Conservation (phyloP, 1,139 yeast genomes). For the Kodamaea anthophila region DNA sequence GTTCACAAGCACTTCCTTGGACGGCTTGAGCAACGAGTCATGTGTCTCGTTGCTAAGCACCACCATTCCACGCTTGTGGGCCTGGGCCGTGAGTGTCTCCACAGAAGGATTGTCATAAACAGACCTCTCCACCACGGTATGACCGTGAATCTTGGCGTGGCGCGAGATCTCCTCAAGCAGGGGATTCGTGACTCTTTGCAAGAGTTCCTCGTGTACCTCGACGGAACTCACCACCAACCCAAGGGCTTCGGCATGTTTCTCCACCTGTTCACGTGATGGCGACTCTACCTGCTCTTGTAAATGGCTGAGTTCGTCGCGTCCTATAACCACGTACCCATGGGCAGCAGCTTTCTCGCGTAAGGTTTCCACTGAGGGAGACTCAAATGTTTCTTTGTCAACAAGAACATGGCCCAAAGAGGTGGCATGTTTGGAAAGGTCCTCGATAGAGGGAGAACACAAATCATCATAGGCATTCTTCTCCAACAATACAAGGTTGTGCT, state of each 20-base stretch:
- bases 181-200: conserved; percentile 13
- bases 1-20: conserved; percentile 6
- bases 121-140: conserved; percentile 13
- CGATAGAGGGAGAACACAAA: too few relatives aligned
- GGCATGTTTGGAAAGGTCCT: too few relatives aligned
- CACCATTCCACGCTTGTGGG: conserved; percentile 17
- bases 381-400: too few relatives aligned
- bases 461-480: too few relatives aligned
- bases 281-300: conserved; percentile 3
- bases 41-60: conserved; percentile 13
- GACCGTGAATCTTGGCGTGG: conserved; percentile 13
- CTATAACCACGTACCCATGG: conserved; percentile 4
- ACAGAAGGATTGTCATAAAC: conserved; percentile 15
- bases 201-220: conserved; percentile 12
- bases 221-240: conserved; percentile 9
- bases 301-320: conserved; percentile 4
- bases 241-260: conserved; percentile 6
- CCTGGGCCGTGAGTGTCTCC: conserved; percentile 11
- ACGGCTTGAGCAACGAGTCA: conserved; percentile 11
- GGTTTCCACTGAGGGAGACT: too few relatives aligned
- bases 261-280: conserved; percentile 7
- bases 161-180: conserved; percentile 15
- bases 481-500: too few relatives aligned
- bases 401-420: too few relatives aligned
- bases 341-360: conserved; percentile 4